Base-by-base conservation (phyloP, 768 basidiomycete genomes). In the Termitomyces sp. region DNA sequence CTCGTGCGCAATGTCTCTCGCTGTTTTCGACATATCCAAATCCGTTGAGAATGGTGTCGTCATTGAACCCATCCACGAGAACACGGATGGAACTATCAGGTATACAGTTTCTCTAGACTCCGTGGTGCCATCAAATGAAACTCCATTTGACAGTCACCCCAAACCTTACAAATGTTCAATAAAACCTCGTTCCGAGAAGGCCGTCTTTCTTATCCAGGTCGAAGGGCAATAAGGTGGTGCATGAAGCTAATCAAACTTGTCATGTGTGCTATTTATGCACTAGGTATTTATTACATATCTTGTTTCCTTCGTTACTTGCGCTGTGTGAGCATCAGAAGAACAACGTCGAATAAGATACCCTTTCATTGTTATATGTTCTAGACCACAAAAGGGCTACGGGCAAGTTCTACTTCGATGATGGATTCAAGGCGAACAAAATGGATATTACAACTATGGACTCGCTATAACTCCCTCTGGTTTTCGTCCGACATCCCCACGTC, bases 41-140 rank as follows among this genome's bases (percentile, higher is more conserved):
- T 68, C 57, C 45, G 63, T 79, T 35, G 75, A 80, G 59, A 74
- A 80, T 45, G 74, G 75, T 19, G 59, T 75, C 5, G 65, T 72
- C 23, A 64, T 84, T 37, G 78, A 78, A 48, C 85, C 84, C 8
- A 71, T 82, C 21, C 70, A 82, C 26, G 82, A 81, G 14, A 78
- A 78, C 37, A 84, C 83, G 11, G 77, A 78, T 11, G 85, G 85
- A 19, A 84, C 84, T 0, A 87, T 87, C 61, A 86, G 84, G 85
- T 79, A 61, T 60, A 64, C 15, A 28, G 31, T 7, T 8, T 28
- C 17, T 42, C 44, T 31, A 12, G 5, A 33, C 12, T 37, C 5
- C 9, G 9, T 35, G 35, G 12, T 9, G 31, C 17, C 14, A 30
- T 49, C 48, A 47, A 48, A 41, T 43, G 15, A 58, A 54, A 42